Evolutionary conservation across 2,329 filamentous ascomycete genomes (phyloP).

Genomic region (Chrysoporthe puriensis): DNA sequence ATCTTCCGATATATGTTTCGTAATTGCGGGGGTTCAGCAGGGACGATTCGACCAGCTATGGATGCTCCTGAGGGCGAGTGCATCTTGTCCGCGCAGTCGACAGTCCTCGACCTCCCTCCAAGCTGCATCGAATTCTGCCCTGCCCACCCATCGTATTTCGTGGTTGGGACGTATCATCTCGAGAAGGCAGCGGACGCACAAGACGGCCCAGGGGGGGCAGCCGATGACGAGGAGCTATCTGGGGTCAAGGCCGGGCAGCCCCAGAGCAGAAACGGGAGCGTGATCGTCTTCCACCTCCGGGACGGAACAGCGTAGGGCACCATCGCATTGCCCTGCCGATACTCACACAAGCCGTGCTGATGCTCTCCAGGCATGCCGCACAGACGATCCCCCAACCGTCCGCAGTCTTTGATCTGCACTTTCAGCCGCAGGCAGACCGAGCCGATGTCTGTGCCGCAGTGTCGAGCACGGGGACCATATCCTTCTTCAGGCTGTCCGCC

Average conservation of each 20-base stretch:
- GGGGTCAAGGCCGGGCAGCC: constrained; percentile 39
- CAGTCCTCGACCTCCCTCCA: constrained; percentile 68
- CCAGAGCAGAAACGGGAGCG: constrained; percentile 73
- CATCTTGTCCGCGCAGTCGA: constrained; percentile 50
- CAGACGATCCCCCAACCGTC: constrained; percentile 67
- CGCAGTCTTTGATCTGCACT: constrained; percentile 85
- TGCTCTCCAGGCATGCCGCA: constrained; percentile 51
- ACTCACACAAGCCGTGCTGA: constrained; percentile 22
- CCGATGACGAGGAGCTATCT: constrained; percentile 29
- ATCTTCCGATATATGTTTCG: not conserved
- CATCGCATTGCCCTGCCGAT: constrained; percentile 18
- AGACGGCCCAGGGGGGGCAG: not conserved
- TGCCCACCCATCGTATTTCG: constrained; percentile 63
- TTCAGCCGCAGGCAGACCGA: constrained; percentile 57
- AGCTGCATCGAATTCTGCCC: constrained; percentile 80
- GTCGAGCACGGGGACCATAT: constrained; percentile 74
- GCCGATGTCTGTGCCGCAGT: constrained; percentile 70
- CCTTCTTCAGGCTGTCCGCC: constrained; percentile 61
- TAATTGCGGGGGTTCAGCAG: not conserved
- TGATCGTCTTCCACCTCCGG: constrained; percentile 66
- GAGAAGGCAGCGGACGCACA: constrained; percentile 47
- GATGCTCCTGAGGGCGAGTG: constrained; percentile 20
- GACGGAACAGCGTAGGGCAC: constrained; percentile 59
- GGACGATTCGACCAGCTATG: not conserved
- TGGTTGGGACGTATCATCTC: constrained; percentile 85